Evolutionary conservation across 805 yeast species (phyloP).

Genomic region (Yamadazyma olivae): DNA sequence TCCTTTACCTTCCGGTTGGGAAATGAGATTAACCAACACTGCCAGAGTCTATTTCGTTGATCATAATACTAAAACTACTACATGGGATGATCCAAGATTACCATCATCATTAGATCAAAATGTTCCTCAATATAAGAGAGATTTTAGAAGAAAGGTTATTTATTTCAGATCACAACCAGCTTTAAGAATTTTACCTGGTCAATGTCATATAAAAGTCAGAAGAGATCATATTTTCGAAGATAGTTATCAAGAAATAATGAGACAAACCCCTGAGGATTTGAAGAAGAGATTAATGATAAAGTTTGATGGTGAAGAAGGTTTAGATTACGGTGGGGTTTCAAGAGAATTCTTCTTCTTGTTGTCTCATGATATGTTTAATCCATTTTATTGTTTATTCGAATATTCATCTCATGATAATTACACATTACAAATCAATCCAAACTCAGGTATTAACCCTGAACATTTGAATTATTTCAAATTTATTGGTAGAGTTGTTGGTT

Average conservation of each 20-base stretch:
- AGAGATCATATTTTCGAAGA: constrained; percentile 96
- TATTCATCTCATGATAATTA: constrained; percentile 98
- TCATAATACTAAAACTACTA: constrained; percentile 97
- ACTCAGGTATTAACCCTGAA: constrained; percentile 95
- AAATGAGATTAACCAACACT: constrained; percentile 97
- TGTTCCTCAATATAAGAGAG: constrained; percentile 99
- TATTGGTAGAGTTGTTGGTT: constrained; percentile 96
- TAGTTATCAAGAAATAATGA: constrained; percentile 96
- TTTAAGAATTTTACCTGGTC: constrained; percentile 94
- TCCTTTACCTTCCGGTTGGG: constrained; percentile 99
- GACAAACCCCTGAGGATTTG: constrained; percentile 97
- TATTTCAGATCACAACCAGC: constrained; percentile 99
- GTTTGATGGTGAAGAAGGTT: constrained; percentile 98
- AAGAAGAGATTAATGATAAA: constrained; percentile 97
- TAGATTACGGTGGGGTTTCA: constrained; percentile 99
- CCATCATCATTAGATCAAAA: constrained; percentile 97
- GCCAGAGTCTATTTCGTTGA: constrained; percentile 98
- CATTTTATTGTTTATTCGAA: constrained; percentile 94
- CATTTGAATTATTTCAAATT: constrained; percentile 97
- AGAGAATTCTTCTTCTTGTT: constrained; percentile 95
- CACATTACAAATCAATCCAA: constrained; percentile 96
- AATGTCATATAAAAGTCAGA: constrained; percentile 96
- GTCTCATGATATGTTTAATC: constrained; percentile 98
- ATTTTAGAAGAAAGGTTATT: constrained; percentile 94
- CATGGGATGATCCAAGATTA: constrained; percentile 99